A percentile compares a stretch with the other conserved stretches of the same genome.
These are phyloP conservation scores for Boletellus deceptivus DNA, from an alignment of 1,284 basidiomycete species.

Conservation along the genomic window DNA sequence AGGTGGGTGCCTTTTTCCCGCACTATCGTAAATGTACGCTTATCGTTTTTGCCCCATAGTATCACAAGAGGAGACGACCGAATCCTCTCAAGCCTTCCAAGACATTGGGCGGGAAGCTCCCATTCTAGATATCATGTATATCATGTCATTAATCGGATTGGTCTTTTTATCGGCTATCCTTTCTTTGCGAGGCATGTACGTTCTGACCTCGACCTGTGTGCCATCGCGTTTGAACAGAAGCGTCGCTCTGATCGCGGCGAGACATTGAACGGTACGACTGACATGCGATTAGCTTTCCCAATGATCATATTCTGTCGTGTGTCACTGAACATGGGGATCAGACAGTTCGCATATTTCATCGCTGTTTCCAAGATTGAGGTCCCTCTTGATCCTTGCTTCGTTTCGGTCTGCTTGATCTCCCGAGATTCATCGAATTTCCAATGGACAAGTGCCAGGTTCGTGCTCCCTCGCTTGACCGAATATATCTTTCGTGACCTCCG, in stretches of 20 bases:
- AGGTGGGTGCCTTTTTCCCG: constrained; percentile 40
- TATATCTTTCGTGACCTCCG: no score
- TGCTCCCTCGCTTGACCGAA: no score
- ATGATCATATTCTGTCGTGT: no score
- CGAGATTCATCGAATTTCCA: background rate
- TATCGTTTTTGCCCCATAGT: constrained; percentile 32
- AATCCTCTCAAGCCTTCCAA: constrained; percentile 54
- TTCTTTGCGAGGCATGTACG: background rate
- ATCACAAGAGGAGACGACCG: constrained; percentile 51
- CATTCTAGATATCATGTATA: constrained; percentile 40
- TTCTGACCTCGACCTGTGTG: background rate
- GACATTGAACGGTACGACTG: no score
- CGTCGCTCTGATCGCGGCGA: no score
- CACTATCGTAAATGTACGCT: background rate
- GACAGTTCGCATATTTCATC: no score
- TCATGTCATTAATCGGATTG: background rate
- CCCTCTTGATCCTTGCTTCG: no score
- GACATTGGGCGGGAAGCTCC: constrained; percentile 45
- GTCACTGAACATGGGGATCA: no score
- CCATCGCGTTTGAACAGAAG: no score
- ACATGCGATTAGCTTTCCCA: no score
- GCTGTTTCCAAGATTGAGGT: no score
- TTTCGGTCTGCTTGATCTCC: no score
- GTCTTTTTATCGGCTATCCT: background rate
- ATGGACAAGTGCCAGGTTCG: background rate